Evolutionary conservation across 163 green algal species (phyloP).

Genomic region (Scenedesmus sp.): DNA sequence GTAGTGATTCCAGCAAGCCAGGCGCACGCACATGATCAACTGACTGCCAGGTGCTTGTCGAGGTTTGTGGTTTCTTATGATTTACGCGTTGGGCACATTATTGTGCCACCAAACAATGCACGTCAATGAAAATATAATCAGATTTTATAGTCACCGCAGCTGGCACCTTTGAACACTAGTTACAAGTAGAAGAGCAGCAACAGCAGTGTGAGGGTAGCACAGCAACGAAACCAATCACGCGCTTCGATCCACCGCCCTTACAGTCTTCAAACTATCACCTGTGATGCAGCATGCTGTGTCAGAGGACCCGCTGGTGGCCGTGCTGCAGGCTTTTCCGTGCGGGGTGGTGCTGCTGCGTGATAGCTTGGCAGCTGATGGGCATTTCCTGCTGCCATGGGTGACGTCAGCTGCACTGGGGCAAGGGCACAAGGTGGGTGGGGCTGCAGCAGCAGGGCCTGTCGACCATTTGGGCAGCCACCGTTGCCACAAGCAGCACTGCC

Average conservation of each 20-base stretch:
- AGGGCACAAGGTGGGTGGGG: slow-evolving; percentile 3
- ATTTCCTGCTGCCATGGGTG: slow-evolving; percentile 48
- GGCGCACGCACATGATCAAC: neutral
- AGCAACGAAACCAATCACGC: neutral
- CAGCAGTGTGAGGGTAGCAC: neutral
- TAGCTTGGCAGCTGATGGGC: slow-evolving; percentile 21
- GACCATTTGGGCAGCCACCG: neutral
- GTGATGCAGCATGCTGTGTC: neutral
- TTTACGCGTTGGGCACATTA: neutral
- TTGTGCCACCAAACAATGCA: neutral
- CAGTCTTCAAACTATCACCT: neutral
- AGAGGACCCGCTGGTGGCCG: neutral
- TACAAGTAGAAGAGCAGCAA: neutral
- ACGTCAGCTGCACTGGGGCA: slow-evolving; percentile 3
- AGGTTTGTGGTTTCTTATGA: neutral
- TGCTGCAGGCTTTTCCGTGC: slow-evolving; percentile 22
- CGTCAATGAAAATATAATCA: too few species aligned
- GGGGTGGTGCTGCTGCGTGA: slow-evolving; percentile 43
- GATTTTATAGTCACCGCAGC: neutral
- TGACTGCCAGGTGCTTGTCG: neutral
- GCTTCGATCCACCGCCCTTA: neutral
- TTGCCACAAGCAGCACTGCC: neutral
- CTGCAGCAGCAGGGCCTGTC: neutral
- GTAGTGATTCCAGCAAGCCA: neutral
- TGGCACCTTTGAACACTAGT: neutral